Conservation (phyloP, 73 alveolate species). For the Tetrahymena borealis region DNA sequence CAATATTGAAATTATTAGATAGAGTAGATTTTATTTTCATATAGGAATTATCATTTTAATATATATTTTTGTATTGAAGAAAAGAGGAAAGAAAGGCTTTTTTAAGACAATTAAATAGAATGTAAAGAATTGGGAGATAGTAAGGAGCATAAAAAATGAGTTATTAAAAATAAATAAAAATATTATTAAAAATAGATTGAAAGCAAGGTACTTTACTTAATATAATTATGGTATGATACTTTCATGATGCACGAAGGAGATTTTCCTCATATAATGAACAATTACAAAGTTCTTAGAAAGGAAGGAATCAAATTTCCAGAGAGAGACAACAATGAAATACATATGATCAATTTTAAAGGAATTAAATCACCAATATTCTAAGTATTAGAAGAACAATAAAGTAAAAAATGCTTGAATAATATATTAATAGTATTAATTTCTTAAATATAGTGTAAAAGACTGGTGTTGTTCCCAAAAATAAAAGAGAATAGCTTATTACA, state of each 20-base stretch:
- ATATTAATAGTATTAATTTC: neutral
- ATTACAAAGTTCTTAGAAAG: conserved; percentile 43
- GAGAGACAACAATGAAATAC: conserved; percentile 59
- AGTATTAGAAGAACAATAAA: conserved; percentile 38
- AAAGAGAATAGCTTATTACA: neutral
- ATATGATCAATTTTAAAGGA: conserved; percentile 54
- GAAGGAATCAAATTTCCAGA: conserved; percentile 67
- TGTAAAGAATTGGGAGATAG: neutral
- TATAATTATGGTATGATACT: conserved; percentile 77
- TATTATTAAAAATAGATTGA: conserved; percentile 40
- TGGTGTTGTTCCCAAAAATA: neutral
- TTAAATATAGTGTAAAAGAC: neutral
- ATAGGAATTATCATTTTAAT: neutral
- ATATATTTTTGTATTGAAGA: neutral
- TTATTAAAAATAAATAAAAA: neutral
- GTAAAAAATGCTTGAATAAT: neutral
- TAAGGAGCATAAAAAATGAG: neutral
- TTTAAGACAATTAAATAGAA: neutral
- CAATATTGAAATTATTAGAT: neutral
- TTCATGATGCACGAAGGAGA: conserved; percentile 76
- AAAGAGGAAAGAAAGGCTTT: neutral
- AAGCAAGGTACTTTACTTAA: conserved; percentile 45
- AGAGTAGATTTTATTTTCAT: neutral
- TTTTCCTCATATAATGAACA: conserved; percentile 49
- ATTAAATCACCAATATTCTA: conserved; percentile 67